A percentile compares a stretch with the other conserved stretches of the same genome.
Evolutionary conservation across 805 yeast species (phyloP).

Genomic region (Nakazawaea anatomiae): DNA sequence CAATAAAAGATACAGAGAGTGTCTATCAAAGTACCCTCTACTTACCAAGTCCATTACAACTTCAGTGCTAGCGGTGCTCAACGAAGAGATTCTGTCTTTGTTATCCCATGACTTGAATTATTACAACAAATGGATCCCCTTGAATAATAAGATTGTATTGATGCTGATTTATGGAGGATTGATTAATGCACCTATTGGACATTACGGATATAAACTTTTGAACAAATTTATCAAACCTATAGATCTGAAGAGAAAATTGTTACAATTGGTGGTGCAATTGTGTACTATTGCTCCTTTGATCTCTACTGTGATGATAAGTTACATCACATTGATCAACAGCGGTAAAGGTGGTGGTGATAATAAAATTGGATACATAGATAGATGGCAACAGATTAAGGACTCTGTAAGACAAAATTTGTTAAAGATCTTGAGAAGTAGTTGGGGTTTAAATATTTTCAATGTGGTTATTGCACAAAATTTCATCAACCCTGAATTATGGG

Average conservation of each 20-base stretch:
- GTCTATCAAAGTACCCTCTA: conserved; percentile 44
- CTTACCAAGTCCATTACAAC: conserved; percentile 55
- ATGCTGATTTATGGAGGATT: conserved; percentile 52
- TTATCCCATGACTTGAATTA: conserved; percentile 39
- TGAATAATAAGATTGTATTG: conserved; percentile 40
- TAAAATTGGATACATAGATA: not conserved
- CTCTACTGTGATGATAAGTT: conserved; percentile 41
- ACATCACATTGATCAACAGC: conserved; percentile 45
- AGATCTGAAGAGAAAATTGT: conserved; percentile 30
- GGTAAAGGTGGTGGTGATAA: conserved; percentile 3
- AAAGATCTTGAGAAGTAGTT: conserved; percentile 44
- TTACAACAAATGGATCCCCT: conserved; percentile 9
- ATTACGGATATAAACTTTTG: conserved; percentile 42
- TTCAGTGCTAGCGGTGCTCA: conserved; percentile 47
- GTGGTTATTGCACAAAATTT: conserved; percentile 52
- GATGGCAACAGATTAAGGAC: conserved; percentile 15
- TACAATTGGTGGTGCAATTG: conserved; percentile 48
- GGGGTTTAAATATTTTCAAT: conserved; percentile 47
- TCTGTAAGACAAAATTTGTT: conserved; percentile 38
- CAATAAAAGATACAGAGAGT: conserved; percentile 26
- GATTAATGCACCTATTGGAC: conserved; percentile 54
- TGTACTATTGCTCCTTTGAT: conserved; percentile 51
- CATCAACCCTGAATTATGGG: conserved; percentile 57
- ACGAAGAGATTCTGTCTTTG: conserved; percentile 50
- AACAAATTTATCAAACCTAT: conserved; percentile 40